Percentiles rank a stretch among this genome's conserved stretches.
phyloP scores from a whole-genome alignment of 2,329 filamentous ascomycete genomes.

The Rhexocercosporidium sp. region DNA sequence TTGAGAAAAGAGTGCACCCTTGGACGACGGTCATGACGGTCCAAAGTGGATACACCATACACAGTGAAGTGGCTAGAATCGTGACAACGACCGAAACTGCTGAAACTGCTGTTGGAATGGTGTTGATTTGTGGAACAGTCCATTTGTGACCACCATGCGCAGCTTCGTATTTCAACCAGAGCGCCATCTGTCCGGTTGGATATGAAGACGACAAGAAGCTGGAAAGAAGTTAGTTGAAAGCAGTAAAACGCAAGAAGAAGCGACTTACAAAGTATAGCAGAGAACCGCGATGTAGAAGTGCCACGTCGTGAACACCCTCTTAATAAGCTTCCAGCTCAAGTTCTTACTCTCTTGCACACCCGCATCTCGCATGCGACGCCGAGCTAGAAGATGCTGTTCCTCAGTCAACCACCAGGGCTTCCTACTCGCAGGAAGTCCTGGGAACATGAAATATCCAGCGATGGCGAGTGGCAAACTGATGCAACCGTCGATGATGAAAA shows the following conservation, averaged over 20 bases:
- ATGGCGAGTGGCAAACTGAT: conserved; percentile 39
- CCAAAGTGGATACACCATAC: conserved; percentile 45
- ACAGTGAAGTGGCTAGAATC: conserved; percentile 40
- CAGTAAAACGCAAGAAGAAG: background rate
- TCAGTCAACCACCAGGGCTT: conserved; percentile 33
- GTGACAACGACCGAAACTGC: conserved; percentile 35
- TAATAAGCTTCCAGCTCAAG: conserved; percentile 33
- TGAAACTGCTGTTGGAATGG: conserved; percentile 24
- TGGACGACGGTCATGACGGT: conserved; percentile 37
- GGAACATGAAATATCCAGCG: conserved; percentile 29
- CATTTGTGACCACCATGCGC: conserved; percentile 28
- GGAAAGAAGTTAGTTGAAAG: background rate
- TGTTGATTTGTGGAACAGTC: conserved; percentile 42
- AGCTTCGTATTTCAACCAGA: conserved; percentile 13
- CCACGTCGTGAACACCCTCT: conserved; percentile 40
- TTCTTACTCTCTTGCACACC: conserved; percentile 23
- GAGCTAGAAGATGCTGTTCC: conserved; percentile 31
- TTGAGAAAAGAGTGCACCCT: conserved; percentile 34
- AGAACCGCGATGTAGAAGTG: conserved; percentile 39
- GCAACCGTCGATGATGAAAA: conserved; percentile 53
- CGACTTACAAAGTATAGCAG: conserved; percentile 35
- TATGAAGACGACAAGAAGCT: conserved; percentile 28
- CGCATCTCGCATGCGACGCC: conserved; percentile 31
- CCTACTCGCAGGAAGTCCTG: conserved; percentile 34
- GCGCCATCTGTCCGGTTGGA: conserved; percentile 20